Percentiles rank a stretch among this genome's conserved stretches.
These are phyloP conservation scores for Colletotrichum tofieldiae DNA, from an alignment of 2,329 filamentous ascomycete genomes.

Conservation along the genomic window DNA sequence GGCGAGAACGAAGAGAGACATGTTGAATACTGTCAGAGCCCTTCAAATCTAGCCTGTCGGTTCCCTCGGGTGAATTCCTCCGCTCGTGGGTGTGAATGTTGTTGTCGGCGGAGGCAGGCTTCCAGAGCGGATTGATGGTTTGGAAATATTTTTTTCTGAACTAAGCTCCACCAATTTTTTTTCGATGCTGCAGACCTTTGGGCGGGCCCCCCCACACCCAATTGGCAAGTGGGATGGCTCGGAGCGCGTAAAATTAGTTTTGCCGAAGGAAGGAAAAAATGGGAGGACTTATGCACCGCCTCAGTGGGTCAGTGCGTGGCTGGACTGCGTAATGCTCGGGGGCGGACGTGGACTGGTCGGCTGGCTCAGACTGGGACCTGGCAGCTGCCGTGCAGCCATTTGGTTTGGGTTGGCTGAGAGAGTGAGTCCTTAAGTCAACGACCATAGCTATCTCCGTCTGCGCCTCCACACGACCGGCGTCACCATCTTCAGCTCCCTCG, in stretches of 20 bases:
- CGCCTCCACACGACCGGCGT: conserved; percentile 41
- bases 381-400: conserved; percentile 29
- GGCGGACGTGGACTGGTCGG: conserved; percentile 13
- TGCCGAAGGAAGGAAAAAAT: conserved; percentile 8
- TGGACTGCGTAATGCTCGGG: conserved; percentile 29
- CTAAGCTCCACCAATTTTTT: conserved; percentile 61
- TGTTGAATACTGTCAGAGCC: conserved; percentile 59
- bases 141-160: conserved; percentile 59
- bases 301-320: conserved; percentile 20
- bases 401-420: conserved; percentile 24
- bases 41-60: conserved; percentile 41
- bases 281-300: background rate
- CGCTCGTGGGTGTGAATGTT: conserved; percentile 56
- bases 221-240: conserved; percentile 43
- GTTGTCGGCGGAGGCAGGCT: conserved; percentile 53
- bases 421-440: conserved; percentile 28
- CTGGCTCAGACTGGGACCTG: conserved; percentile 33
- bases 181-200: conserved; percentile 46
- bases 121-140: conserved; percentile 47
- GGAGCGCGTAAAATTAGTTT: conserved; percentile 42
- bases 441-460: conserved; percentile 36
- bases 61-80: conserved; percentile 49
- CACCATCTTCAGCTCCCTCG: conserved; percentile 22
- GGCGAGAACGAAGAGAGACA: conserved; percentile 93
- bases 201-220: conserved; percentile 33